Evolutionary conservation across 345 rosid genomes (phyloP), one percentile per base, ranked within the genome.

Genomic region (Syzygium oleosum): DNA sequence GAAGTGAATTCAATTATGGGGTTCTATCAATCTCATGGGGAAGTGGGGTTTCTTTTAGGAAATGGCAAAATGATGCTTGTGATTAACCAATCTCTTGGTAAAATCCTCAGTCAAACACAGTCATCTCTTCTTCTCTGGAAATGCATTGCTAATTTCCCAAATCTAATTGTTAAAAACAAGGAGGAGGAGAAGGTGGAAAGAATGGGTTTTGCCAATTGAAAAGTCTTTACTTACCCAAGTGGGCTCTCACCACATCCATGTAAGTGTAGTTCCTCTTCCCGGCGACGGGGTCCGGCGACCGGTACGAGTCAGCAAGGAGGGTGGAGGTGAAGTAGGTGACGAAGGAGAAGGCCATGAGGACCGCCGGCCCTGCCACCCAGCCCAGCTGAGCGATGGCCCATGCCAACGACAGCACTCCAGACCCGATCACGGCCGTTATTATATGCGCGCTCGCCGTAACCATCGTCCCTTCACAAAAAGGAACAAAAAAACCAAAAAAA

Each of bases 311-410:
- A 86, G 96, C 98, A 15, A 96, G 97, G 85, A 96, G 93, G 34
- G 96, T 91, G 79, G 98, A 95, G 15, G 98, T 95, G 91, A 92
- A 95, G 83, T 92, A 95, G 59, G 99, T 96, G 88, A 97, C 93
- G 88, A 94, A 86, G 7, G 98, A 94, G 90, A 97, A 97, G 12
- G 91, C 92, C 89, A 92, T 41, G 86, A 96, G 95, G 56, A 95
- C 93, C n/a, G 92, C 90, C 0, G 97, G 96, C 9, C 99, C 99
- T n/a, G 91, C 94, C 29, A 89, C 90, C 99, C 99, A 96, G 3
- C 99, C 99, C 13, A 97, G 90, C 92, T 97, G 98, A 1, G 99
- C 97, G 25, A 90, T 94, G 12, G 97, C 95, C 99, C 98, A 96
- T 16, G 99, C 97, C 90, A 97, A 88, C 14, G 98, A 92, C 84